Conservation (phyloP, 768 basidiomycete genomes). For the Tulasnella sp. region DNA sequence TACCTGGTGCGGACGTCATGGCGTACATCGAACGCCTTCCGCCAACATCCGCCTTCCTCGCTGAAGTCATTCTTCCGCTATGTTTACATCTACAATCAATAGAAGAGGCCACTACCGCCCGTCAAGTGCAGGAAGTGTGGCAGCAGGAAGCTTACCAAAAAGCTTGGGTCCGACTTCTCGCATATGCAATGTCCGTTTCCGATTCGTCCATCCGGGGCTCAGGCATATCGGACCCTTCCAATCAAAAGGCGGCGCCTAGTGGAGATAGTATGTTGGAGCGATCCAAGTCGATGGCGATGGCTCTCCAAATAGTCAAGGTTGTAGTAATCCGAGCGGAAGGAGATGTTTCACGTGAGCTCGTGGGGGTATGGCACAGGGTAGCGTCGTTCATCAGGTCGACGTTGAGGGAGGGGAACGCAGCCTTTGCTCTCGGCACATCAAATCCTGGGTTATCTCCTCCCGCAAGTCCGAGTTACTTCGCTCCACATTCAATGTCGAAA, state of each 20-base stretch:
- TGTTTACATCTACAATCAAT: slow-evolving; percentile 43
- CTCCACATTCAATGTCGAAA: neutral
- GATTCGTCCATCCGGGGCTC: neutral
- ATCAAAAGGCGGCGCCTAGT: neutral
- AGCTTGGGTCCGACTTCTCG: slow-evolving; percentile 54
- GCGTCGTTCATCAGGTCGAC: slow-evolving; percentile 40
- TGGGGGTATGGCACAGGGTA: slow-evolving; percentile 57
- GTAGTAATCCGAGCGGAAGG: slow-evolving; percentile 52
- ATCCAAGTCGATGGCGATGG: slow-evolving; percentile 32
- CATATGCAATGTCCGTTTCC: slow-evolving; percentile 40
- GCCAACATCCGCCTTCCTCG: slow-evolving; percentile 51
- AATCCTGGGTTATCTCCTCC: slow-evolving; percentile 36
- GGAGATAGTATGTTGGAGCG: neutral
- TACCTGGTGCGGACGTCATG: slow-evolving; percentile 44
- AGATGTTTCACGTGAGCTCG: slow-evolving; percentile 44
- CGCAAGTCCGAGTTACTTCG: slow-evolving; percentile 14
- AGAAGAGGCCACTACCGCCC: slow-evolving; percentile 34
- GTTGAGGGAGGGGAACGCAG: slow-evolving; percentile 48
- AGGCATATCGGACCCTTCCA: neutral
- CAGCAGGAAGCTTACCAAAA: slow-evolving; percentile 38
- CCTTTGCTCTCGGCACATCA: slow-evolving; percentile 33
- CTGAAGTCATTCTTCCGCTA: slow-evolving; percentile 54
- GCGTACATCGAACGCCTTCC: slow-evolving; percentile 44
- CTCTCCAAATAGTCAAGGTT: slow-evolving; percentile 57
- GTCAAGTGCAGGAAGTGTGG: slow-evolving; percentile 35